Evolutionary conservation across 352 stramenopile genomes (phyloP), one percentile per base, ranked within the genome.

Genomic region (Phytophthora nicotianae): DNA sequence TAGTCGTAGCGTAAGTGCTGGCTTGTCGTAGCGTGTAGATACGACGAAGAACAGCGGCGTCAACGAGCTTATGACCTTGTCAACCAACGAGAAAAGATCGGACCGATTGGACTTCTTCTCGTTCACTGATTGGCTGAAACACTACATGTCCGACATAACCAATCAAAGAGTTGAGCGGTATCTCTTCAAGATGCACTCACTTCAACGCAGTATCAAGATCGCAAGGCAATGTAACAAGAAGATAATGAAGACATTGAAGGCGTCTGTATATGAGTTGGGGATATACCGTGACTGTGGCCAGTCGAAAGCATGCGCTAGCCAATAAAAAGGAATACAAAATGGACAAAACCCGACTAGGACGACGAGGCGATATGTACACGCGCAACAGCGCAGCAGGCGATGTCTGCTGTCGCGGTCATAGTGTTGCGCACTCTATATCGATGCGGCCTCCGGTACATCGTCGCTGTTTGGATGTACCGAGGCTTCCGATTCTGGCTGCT

Each of bases 281-380:
- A 54, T 32, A 58, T 53, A 68, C 61, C 43, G 61, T 59, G 55
- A 56, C 61, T 64, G 50, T 46, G 41, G 54, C 61, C 35, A 56
- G 45, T 50, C 46, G 33, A 60, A n/a, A 65, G 50, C 46, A 35
- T 43, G 40, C 56, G 48, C 60, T 47, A 72, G 49, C 52, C 58
- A 75, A 72, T 62, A 75, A 69, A 68, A 75, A 72, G 52, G 20
- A 60, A 73, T 73, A 73, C 53, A 70, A 74, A 74, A 38, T 64
- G 55, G 51, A 71, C 66, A 71, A 71, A 67, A 71, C 62, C 61
- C 54, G 54, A 63, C 37, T 43, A 43, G n/a, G 37, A 43, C 37
- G 37, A 43, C 1, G 37, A 43, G 37, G 37, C 14, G 37, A 58
- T 32, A 51, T 58, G 23, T 37, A 59, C 50, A 65, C 50, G 37